Base-by-base conservation (phyloP, 805 yeast species). In the Starmera amethionina region DNA sequence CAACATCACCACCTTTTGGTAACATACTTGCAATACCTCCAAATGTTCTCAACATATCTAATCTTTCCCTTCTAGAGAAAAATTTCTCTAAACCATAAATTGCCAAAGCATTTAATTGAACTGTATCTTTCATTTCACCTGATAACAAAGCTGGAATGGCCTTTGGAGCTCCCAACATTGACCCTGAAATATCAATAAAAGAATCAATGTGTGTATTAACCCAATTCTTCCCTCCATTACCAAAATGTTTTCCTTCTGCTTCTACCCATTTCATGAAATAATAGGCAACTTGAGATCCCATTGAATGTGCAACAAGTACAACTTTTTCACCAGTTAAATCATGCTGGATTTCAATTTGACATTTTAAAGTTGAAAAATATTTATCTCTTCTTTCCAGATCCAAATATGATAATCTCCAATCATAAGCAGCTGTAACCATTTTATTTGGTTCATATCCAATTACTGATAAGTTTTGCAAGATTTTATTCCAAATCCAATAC, bases 51-150 rank as follows among this genome's bases (percentile, higher is more conserved):
- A 88, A 57, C 82, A 93, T 70, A 46, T 86, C 94, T 7, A 87
- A 76, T 49, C 98, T 74, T 62, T 90, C 98, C 45, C 77, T 74
- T 56, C 95, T 74, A 39, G 93, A 82, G 60, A 93, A 88, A 62
- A 93, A 93, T 63, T 85, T 87, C 56, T 93, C 98, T 42, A 93
- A 70, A 1, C 97, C 98, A 54, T 85, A 87, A 47, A 90, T 87
- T 0, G 97, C 98, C 45, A 90, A 63, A 4, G 93, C 82, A 58
- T 93, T 93, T 57, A 93, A 67, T 54, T 90, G 96, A 28, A 94
- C 94, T 0, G 98, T 93, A 59, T 93, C 98, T 59, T 80, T 86
- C 97, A 93, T 93, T 62, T 93, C 98, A 13, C 98, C 98, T 13
- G 96, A 85, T n/a, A 93, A 60, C 43, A 93, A 65, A 1, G 96